phyloP scores from a whole-genome alignment of 2,329 filamentous ascomycete species.

The Fusarium vanettenii region DNA sequence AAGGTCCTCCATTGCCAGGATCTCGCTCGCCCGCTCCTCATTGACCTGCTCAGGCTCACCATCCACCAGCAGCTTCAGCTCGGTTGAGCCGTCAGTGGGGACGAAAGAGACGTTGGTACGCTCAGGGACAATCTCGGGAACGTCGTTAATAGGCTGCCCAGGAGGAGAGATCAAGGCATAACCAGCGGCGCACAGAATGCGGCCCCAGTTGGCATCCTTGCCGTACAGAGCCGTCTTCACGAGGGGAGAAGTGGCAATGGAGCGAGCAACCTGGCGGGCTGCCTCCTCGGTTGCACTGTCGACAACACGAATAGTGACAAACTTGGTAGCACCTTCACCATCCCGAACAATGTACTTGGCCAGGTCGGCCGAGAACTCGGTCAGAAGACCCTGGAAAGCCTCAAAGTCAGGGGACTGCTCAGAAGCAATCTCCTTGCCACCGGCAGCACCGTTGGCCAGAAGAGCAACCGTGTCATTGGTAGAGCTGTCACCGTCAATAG shows the following conservation, averaged over 20 bases:
- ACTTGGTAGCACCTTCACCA: constrained; percentile 97
- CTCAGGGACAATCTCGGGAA: constrained; percentile 73
- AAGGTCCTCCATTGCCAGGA: constrained; percentile 80
- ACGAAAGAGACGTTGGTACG: constrained; percentile 83
- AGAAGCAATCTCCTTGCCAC: constrained; percentile 71
- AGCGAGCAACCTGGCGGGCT: constrained; percentile 83
- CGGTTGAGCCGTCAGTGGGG: constrained; percentile 79
- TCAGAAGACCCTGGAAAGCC: constrained; percentile 78
- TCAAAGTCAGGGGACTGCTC: constrained; percentile 70
- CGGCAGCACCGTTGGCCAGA: constrained; percentile 94
- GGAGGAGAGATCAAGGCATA: constrained; percentile 76
- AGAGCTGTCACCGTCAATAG: constrained; percentile 95
- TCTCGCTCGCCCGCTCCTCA: constrained; percentile 80
- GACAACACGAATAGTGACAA: constrained; percentile 89
- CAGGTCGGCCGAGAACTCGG: constrained; percentile 82
- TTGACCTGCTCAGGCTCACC: constrained; percentile 85
- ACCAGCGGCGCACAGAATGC: constrained; percentile 93
- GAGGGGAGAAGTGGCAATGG: constrained; percentile 90
- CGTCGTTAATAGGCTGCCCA: constrained; percentile 66
- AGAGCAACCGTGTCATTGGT: constrained; percentile 97
- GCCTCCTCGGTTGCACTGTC: constrained; percentile 76
- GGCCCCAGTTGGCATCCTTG: constrained; percentile 98
- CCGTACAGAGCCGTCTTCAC: constrained; percentile 98
- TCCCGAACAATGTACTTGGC: constrained; percentile 95
- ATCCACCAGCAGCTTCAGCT: constrained; percentile 80